Evolutionary conservation across 129 eudicot genomes (phyloP), one percentile per base, ranked within the genome.

Genomic region (Ambrosia trifida): DNA sequence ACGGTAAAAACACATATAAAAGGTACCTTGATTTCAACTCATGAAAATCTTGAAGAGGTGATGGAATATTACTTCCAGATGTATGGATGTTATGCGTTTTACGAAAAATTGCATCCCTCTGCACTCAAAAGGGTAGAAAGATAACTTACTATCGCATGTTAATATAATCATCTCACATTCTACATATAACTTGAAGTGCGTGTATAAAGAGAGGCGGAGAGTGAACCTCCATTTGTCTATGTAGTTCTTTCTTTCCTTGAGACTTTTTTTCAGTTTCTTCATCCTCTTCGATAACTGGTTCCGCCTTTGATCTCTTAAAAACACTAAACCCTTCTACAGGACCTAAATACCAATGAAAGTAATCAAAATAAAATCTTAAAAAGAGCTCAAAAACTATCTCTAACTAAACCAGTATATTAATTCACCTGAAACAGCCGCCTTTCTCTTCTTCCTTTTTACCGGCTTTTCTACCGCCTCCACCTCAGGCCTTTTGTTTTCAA

Each of bases 301-400:
- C 75, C 28, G 82, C 64, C 41, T 82, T 78, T 44, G 95, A 83
- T 74, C 84, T 78, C 70, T 85, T 89, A 68, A 93, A 93, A 10
- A 93, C 89, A 70, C 13, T 87, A 70, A 93, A 89, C 56, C 98
- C 96, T 80, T 89, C 88, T 7, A 89, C 98, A 14, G 86, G 76
- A 32, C 78, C 89, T 83, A 66, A 30, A 72, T 24, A 50, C 72
- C 63, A 78, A 69, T 11, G 17, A 62, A 79, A 49, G 41, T 12
- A 50, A 73, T 33, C 54, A 51, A 75, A 80, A 38, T 19, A 61
- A 44, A 24, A 18, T 66, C 67, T 68, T 8, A 16, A 10, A 0
- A 35, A 64, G 1, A 59, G 31, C 56, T 58, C 19, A 33, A 13
- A 43, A 18, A 9, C 3, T 8, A 63, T 16, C 61, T 41, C 38